Percentiles rank a stretch among this genome's conserved stretches.
Evolutionary conservation across 164 flowering plant species (phyloP).

Genomic region (Kingdonia uniflora): DNA sequence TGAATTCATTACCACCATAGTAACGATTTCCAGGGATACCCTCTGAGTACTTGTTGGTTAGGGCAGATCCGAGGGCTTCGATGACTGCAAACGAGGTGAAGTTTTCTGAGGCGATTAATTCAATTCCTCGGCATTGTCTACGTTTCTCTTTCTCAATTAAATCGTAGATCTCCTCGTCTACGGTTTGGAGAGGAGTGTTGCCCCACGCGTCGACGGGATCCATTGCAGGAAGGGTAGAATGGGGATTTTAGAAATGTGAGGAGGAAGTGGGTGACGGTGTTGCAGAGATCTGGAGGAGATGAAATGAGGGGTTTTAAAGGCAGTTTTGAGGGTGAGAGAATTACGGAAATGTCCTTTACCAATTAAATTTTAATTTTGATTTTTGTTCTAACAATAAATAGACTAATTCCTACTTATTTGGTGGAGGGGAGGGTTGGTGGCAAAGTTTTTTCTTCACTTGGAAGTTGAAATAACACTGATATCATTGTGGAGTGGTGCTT

Average conservation of each 20-base stretch:
- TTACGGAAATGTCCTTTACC: too few species aligned
- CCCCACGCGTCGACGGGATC: constrained; percentile 86
- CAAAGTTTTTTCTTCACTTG: too few species aligned
- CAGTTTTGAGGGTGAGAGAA: too few species aligned
- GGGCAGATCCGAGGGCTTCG: constrained; percentile 82
- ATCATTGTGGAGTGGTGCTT: too few species aligned
- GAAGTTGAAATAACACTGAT: too few species aligned
- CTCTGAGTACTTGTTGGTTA: constrained; percentile 98
- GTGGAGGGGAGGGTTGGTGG: too few species aligned
- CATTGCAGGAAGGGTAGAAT: constrained; percentile 25
- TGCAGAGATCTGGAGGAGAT: too few species aligned
- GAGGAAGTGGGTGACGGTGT: too few species aligned
- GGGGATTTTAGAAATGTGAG: neutral
- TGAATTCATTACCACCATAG: constrained; percentile 97
- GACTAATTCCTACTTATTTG: too few species aligned
- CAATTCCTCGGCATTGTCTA: constrained; percentile 92
- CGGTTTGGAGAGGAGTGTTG: constrained; percentile 47
- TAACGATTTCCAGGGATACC: constrained; percentile 98
- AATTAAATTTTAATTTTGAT: too few species aligned
- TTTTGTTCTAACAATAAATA: too few species aligned
- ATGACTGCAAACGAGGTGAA: constrained; percentile 97
- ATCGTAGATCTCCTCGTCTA: constrained; percentile 79
- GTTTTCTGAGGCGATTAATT: constrained; percentile 93
- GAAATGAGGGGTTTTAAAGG: too few species aligned
- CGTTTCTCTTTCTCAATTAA: constrained; percentile 97